phyloP scores from a whole-genome alignment of 2,329 filamentous ascomycete species.

The Myotisia sp. region DNA sequence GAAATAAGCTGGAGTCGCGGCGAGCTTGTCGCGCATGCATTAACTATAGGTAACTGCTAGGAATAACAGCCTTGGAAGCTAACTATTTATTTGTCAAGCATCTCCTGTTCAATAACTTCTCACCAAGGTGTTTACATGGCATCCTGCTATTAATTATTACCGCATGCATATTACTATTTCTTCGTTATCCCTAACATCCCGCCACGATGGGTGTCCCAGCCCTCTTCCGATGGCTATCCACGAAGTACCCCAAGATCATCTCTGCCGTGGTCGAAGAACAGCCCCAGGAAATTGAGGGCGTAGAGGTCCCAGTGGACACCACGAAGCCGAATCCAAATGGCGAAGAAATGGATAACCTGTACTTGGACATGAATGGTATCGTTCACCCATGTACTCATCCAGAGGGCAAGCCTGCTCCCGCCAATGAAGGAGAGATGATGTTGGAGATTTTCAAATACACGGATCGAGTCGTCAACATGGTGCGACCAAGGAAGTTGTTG shows the following conservation, averaged over 20 bases:
- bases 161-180: too few relatives aligned
- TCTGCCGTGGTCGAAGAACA: conserved; percentile 78
- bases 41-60: too few relatives aligned
- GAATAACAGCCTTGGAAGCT: too few relatives aligned
- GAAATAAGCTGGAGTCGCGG: too few relatives aligned
- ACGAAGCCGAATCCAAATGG: conserved; percentile 84
- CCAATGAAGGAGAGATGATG: conserved; percentile 99
- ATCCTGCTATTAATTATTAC: too few relatives aligned
- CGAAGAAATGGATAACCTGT: conserved; percentile 95
- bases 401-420: conserved; percentile 78
- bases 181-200: background rate
- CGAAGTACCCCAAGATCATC: conserved; percentile 95
- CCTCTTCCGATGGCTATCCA: conserved; percentile 90
- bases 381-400: conserved; percentile 98
- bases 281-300: conserved; percentile 68
- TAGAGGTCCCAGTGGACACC: conserved; percentile 69
- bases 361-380: conserved; percentile 98
- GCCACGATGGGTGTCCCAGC: conserved; percentile 76
- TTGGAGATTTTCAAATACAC: conserved; percentile 95
- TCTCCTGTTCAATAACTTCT: too few relatives aligned
- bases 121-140: too few relatives aligned
- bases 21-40: too few relatives aligned
- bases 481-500: conserved; percentile 81
- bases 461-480: conserved; percentile 98
- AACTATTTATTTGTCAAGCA: too few relatives aligned